A percentile compares a stretch with the other conserved stretches of the same genome.
phyloP scores from a whole-genome alignment of 495 filamentous ascomycete species.

The Penicillium coffeae region DNA sequence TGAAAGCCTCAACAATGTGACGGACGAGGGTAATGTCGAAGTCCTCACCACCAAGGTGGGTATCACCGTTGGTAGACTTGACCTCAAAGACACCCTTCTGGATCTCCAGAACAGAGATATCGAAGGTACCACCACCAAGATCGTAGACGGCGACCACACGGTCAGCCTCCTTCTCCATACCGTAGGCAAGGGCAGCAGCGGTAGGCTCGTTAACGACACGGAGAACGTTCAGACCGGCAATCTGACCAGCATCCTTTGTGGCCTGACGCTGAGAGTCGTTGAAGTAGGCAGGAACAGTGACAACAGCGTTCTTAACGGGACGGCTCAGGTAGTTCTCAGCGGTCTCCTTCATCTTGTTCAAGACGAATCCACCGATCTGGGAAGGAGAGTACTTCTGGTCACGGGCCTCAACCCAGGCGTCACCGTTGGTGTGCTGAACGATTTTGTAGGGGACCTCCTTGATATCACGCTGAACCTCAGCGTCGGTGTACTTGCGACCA shows the following conservation, averaged over 20 bases:
- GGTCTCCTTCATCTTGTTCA: slow-evolving; percentile 99
- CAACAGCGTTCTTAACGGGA: slow-evolving; percentile 88
- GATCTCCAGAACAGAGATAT: slow-evolving; percentile 97
- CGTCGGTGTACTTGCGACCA: slow-evolving; percentile 94
- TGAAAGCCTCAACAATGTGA: slow-evolving; percentile 91
- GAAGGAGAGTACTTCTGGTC: slow-evolving; percentile 97
- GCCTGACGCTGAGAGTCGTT: slow-evolving; percentile 97
- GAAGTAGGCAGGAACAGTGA: slow-evolving; percentile 96
- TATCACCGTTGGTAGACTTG: slow-evolving; percentile 98
- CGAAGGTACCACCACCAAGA: slow-evolving; percentile 97
- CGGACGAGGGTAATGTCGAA: slow-evolving; percentile 97
- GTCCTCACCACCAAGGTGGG: slow-evolving; percentile 96
- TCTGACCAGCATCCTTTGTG: slow-evolving; percentile 97
- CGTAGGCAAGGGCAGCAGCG: slow-evolving; percentile 90
- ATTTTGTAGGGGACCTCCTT: slow-evolving; percentile 99
- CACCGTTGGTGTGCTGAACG: slow-evolving; percentile 94
- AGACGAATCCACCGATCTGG: slow-evolving; percentile 94
- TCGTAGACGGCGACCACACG: slow-evolving; percentile 94
- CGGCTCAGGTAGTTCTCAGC: slow-evolving; percentile 88
- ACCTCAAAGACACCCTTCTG: slow-evolving; percentile 98
- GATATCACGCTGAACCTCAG: slow-evolving; percentile 95
- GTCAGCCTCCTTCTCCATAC: slow-evolving; percentile 90
- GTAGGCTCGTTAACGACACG: slow-evolving; percentile 98
- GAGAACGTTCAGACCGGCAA: slow-evolving; percentile 90
- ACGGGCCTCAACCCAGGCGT: slow-evolving; percentile 95